Evolutionary conservation across 441 rosid genomes (phyloP), one percentile per base, ranked within the genome.

Genomic region (Adansonia madagascariensis): DNA sequence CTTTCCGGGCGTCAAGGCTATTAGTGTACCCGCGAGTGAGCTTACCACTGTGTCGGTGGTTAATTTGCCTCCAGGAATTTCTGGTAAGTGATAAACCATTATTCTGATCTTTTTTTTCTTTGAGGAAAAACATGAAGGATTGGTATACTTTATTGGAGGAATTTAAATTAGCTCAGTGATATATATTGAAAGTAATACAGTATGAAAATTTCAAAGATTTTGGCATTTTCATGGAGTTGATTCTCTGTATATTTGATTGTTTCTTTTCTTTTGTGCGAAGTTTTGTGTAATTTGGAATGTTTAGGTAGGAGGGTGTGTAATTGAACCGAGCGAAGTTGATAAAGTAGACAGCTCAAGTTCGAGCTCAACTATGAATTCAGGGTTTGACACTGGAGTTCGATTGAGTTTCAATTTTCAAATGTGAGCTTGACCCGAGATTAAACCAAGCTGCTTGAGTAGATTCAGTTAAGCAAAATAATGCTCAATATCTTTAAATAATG

Each of bases 41-140:
- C 80, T 92, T 76, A 91, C 91, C 18, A 94, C 94, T 27, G 97
- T 89, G 41, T 92, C 97, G 1, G 89, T 89, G 15, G 90, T 89
- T 46, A 88, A 83, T 78, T 80, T 87, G 84, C 93, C 88, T 73
- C 88, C 83, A 43, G 90, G 89, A 14, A 78, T 88, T 18, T 82
- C 89, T 49, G 94, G 97, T 90, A 84, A 46, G 56, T 68, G 56
- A 39, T 20, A 18, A 66, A 43, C 52, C 31, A 1, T 43, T 43
- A 17, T 41, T 65, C 10, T 0, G 44, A 31, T 31, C n/a, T n/a
- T 6, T 43, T 3, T 65, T 11, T 46, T 44, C 55, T 44, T 10
- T 17, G 53, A 18, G 8, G 22, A 17, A 47, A 11, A 46, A 22
- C 1, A 46, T 46, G n/a, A 10, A 46, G 71, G 11, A 22, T 60